phyloP scores from a whole-genome alignment of 176 grass and related monocot species.

The Cocos nucifera region DNA sequence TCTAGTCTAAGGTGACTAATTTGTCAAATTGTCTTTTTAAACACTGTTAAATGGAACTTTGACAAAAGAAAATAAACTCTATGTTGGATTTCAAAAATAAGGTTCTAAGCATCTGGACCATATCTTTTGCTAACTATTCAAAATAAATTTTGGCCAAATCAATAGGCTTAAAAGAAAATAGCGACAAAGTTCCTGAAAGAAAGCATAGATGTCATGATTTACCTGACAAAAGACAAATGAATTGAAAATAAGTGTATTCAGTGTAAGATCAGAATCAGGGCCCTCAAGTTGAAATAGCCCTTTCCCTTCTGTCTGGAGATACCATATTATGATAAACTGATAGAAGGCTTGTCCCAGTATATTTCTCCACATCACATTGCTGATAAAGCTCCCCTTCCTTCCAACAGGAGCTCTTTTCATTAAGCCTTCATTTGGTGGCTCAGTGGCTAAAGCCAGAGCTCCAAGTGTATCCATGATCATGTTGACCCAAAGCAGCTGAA shows the following conservation, averaged over 20 bases:
- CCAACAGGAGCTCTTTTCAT: slow-evolving; percentile 73
- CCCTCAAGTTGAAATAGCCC: slow-evolving; percentile 52
- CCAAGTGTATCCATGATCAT: slow-evolving; percentile 99
- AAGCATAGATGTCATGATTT: slow-evolving; percentile 4
- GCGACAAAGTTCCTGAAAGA: no score
- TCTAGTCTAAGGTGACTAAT: no score
- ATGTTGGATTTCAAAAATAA: no score
- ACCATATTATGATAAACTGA: slow-evolving; percentile 73
- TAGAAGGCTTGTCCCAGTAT: slow-evolving; percentile 69
- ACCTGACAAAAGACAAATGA: slow-evolving; percentile 98
- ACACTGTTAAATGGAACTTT: no score
- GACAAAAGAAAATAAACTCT: no score
- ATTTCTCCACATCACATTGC: slow-evolving; percentile 86
- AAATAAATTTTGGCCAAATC: no score
- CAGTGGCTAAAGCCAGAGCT: slow-evolving; percentile 80
- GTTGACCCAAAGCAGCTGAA: slow-evolving; percentile 96
- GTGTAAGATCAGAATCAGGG: slow-evolving; percentile 30
- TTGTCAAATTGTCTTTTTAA: no score
- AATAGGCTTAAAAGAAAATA: no score
- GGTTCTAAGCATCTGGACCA: no score
- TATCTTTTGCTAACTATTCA: no score
- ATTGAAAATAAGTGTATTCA: slow-evolving; percentile 94
- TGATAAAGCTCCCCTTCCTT: slow-evolving; percentile 73
- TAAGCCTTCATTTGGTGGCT: slow-evolving; percentile 64
- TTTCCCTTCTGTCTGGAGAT: slow-evolving; percentile 70